These are phyloP conservation scores for Wickerhamiella allomyrinae DNA, from an alignment of 805 yeast genomes.

Conservation along the genomic window DNA sequence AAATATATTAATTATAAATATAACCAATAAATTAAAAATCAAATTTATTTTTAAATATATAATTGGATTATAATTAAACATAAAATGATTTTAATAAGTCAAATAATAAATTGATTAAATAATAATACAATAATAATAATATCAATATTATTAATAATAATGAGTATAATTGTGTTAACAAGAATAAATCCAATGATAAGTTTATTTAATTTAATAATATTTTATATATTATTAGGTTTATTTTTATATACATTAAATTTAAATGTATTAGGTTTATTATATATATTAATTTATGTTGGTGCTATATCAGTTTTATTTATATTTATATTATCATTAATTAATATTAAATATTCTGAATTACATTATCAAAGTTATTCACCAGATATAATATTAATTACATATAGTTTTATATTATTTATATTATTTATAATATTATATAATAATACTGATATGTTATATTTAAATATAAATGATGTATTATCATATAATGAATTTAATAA, in stretches of 20 bases:
- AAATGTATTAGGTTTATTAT: constrained; percentile 1
- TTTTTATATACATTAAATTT: constrained; percentile 2
- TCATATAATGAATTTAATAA: neutral
- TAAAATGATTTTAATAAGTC: neutral
- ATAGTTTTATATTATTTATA: neutral
- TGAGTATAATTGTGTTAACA: constrained; percentile 1
- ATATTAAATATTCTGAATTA: constrained; percentile 4
- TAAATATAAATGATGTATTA: neutral
- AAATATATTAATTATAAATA: neutral
- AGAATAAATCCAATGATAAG: constrained; percentile 4
- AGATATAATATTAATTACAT: constrained; percentile 1
- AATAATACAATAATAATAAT: neutral
- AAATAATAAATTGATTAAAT: neutral
- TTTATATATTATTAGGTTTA: constrained; percentile 4
- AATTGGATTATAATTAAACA: neutral
- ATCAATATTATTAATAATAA: neutral
- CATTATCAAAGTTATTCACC: constrained; percentile 2
- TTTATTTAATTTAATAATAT: neutral
- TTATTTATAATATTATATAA: neutral
- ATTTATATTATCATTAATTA: constrained; percentile 5
- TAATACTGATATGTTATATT: neutral
- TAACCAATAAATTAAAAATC: neutral
- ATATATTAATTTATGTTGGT: constrained; percentile 8
- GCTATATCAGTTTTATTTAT: constrained; percentile 7
- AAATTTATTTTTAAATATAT: too few species aligned